These are phyloP conservation scores for Lotmaria passim DNA, from an alignment of 208 protist genomes.

Conservation along the genomic window DNA sequence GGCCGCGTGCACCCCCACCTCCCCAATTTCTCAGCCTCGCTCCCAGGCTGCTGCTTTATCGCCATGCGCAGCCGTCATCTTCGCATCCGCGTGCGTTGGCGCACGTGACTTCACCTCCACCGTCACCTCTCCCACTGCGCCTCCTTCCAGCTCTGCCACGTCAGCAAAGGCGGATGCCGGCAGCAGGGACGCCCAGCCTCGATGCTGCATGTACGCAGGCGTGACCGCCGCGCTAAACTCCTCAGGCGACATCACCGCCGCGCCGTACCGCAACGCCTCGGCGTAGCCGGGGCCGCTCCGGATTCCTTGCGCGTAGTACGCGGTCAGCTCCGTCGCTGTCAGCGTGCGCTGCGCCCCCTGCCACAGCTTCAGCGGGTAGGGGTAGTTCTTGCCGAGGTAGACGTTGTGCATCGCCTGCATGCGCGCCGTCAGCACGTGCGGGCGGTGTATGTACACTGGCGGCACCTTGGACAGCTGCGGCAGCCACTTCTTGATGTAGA, in stretches of 20 bases:
- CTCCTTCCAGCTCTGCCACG: conserved; percentile 22
- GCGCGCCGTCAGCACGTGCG: conserved; percentile 80
- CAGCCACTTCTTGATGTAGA: conserved; percentile 92
- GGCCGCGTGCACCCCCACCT: no score
- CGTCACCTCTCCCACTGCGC: neutral
- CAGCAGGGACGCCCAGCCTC: conserved; percentile 45
- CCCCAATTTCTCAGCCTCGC: no score
- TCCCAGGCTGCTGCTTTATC: no score
- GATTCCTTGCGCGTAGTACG: conserved; percentile 60
- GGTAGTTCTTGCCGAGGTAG: conserved; percentile 83
- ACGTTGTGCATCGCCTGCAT: conserved; percentile 91
- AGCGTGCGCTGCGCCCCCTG: conserved; percentile 72
- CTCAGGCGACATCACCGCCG: conserved; percentile 59
- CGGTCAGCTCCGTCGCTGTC: conserved; percentile 50
- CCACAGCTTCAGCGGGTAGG: conserved; percentile 91
- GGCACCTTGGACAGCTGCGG: conserved; percentile 86
- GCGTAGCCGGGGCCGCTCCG: conserved; percentile 60
- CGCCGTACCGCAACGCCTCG: conserved; percentile 77
- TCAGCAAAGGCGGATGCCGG: conserved; percentile 40
- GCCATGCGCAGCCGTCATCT: no score
- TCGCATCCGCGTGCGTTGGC: neutral
- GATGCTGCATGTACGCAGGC: conserved; percentile 29
- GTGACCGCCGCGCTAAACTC: conserved; percentile 54
- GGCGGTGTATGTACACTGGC: conserved; percentile 89
- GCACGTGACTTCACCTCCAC: neutral